Percentiles rank a stretch among this genome's conserved stretches.
These are phyloP conservation scores for Fraxinus sp. DNA, from an alignment of 305 asterid genomes.

Conservation along the genomic window DNA sequence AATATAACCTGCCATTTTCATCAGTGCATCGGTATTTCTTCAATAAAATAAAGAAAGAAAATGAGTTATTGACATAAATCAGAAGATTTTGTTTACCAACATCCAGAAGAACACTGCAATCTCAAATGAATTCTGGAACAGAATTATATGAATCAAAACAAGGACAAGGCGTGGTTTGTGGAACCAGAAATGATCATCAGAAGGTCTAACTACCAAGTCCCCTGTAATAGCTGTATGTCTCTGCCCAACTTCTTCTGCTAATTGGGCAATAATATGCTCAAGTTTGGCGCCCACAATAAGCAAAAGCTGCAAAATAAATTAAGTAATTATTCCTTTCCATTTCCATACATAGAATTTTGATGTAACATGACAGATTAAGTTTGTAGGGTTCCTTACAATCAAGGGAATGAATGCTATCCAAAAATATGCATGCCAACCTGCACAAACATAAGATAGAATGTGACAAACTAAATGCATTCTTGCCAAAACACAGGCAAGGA, in stretches of 20 bases:
- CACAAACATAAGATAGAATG: slow-evolving; percentile 2
- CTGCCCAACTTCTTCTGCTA: slow-evolving; percentile 61
- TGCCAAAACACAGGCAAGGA: neutral
- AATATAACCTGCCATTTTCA: slow-evolving; percentile 39
- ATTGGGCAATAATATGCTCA: slow-evolving; percentile 61
- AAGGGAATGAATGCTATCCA: slow-evolving; percentile 75
- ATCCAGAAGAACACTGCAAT: slow-evolving; percentile 75
- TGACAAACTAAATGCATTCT: neutral
- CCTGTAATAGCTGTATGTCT: slow-evolving; percentile 52
- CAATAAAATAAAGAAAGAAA: neutral
- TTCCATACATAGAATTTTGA: neutral
- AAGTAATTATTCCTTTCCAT: neutral
- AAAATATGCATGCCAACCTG: slow-evolving; percentile 77
- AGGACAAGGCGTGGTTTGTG: slow-evolving; percentile 56
- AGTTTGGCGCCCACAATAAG: slow-evolving; percentile 67
- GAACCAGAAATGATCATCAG: slow-evolving; percentile 79
- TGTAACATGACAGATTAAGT: neutral
- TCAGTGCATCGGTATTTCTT: neutral
- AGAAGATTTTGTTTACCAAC: slow-evolving; percentile 37
- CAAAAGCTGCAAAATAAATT: slow-evolving; percentile 47
- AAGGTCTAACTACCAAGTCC: slow-evolving; percentile 55
- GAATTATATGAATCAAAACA: slow-evolving; percentile 46
- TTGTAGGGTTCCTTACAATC: slow-evolving; percentile 34
- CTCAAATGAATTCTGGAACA: slow-evolving; percentile 75
- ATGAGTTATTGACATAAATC: neutral